Base-by-base conservation (phyloP, 495 filamentous ascomycete species). In the Bombardia bombarda region DNA sequence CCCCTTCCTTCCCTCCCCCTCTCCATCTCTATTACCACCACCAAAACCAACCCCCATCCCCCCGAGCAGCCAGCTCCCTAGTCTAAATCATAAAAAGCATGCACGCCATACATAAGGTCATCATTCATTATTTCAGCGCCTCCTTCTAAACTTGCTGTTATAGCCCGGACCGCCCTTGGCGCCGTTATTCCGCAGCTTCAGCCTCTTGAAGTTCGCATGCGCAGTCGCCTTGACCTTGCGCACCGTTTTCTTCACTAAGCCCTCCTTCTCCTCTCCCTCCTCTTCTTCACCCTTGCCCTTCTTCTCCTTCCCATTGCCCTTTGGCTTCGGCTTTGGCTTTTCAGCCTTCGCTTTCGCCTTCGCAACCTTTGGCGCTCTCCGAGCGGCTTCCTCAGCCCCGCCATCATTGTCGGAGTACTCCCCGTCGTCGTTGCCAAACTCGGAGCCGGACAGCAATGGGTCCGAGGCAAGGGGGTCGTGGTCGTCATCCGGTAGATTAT, bases 201-300 rank as follows among this genome's bases (percentile, higher is more conserved):
- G 60, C 32, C 79, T 74, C 46, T 84, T 77, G 60, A 87, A 95
- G 53, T 95, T 95, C 18, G 84, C 77, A 65, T 90, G 80, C 2
- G 88, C 84, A 36, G 80, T 63, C 4, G 82, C 80, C 42, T 78
- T 84, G 36, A 88, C 68, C 64, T 86, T 94, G 47, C 78, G 75
- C 18, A 60, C 66, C 13, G 63, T 64, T 49, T 75, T 78, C 57
- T 80, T 80, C 18, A 80, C 72, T 41, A 68, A 61, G 6, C 66
- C 69, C 40, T 73, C 72, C 28, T 62, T 55, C 47, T 68, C 66
- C 20, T 58, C 59, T 13, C 53, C 57, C 18, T 62, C 58, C 16
- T 48, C 47, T 8, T 52, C 45, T 14, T 62, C 59, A 16, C 50
- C 53, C 49, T 55, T 58, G 20, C 59, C 58, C 13, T 48, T 48